phyloP scores from a whole-genome alignment of 2,329 filamentous ascomycete species.

The Calonectria hawksworthii region DNA sequence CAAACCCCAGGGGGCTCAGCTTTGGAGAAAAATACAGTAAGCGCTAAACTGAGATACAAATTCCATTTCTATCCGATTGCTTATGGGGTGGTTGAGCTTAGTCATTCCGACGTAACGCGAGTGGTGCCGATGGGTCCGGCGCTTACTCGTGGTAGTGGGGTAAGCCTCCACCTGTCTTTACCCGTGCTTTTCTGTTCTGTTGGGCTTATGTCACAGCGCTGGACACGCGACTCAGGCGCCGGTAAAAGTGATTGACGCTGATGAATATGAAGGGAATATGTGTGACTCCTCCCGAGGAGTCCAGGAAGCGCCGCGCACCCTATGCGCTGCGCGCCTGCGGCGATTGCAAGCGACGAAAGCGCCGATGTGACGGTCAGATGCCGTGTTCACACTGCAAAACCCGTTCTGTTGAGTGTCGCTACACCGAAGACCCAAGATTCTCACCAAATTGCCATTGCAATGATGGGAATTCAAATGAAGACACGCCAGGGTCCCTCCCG shows the following conservation, averaged over 20 bases:
- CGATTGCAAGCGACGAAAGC: background rate
- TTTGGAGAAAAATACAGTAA: background rate
- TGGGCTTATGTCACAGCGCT: background rate
- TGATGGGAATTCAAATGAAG: no score
- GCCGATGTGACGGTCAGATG: background rate
- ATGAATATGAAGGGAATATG: background rate
- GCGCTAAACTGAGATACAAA: no score
- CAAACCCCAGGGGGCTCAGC: no score
- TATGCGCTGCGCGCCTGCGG: background rate
- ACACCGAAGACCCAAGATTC: background rate
- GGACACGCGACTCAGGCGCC: background rate
- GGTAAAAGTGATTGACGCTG: background rate
- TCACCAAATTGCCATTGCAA: background rate
- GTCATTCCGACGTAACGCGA: background rate
- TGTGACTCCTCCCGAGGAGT: background rate
- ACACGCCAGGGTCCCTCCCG: background rate
- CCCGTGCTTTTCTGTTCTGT: background rate
- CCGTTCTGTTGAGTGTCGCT: background rate
- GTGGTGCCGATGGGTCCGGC: background rate
- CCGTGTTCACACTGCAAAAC: background rate
- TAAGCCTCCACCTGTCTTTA: background rate
- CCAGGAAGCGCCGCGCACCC: background rate
- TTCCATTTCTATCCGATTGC: no score
- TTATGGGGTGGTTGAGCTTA: background rate
- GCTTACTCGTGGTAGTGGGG: background rate